phyloP scores from a whole-genome alignment of 768 basidiomycete species.

The Lentinula lateritia region DNA sequence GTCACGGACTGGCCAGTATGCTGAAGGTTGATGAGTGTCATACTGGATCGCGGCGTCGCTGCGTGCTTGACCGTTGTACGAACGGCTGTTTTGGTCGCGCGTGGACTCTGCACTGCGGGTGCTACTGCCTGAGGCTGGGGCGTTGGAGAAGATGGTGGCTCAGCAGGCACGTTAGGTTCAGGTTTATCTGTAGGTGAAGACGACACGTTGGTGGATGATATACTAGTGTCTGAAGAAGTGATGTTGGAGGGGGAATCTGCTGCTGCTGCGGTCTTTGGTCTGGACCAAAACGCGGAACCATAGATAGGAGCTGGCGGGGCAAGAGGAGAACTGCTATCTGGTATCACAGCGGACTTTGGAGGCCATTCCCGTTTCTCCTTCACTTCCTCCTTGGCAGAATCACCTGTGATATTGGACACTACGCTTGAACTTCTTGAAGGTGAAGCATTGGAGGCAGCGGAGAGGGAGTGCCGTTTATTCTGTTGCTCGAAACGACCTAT shows the following conservation, averaged over 20 bases:
- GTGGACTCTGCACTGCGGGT: background rate
- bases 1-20: constrained; percentile 35
- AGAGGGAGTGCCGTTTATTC: constrained; percentile 55
- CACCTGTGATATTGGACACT: constrained; percentile 56
- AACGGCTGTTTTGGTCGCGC: background rate
- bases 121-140: constrained; percentile 8
- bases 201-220: background rate
- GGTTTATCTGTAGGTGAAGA: background rate
- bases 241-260: constrained; percentile 16
- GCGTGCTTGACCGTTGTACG: constrained; percentile 1
- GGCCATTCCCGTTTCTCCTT: constrained; percentile 80
- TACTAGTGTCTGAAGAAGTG: constrained; percentile 5
- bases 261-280: constrained; percentile 2
- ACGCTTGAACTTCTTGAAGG: constrained; percentile 63
- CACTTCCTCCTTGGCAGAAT: constrained; percentile 59
- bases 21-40: constrained; percentile 19
- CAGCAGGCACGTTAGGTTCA: background rate
- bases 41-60: constrained; percentile 10
- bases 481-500: constrained; percentile 86
- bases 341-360: constrained; percentile 26
- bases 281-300: constrained; percentile 5
- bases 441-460: constrained; percentile 20
- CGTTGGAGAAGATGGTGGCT: constrained; percentile 7
- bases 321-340: background rate
- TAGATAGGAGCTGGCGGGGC: constrained; percentile 2